Evolutionary conservation across 495 filamentous ascomycete species (phyloP), one percentile per base, ranked within the genome.

Genomic region (Penicillium pancosmium): DNA sequence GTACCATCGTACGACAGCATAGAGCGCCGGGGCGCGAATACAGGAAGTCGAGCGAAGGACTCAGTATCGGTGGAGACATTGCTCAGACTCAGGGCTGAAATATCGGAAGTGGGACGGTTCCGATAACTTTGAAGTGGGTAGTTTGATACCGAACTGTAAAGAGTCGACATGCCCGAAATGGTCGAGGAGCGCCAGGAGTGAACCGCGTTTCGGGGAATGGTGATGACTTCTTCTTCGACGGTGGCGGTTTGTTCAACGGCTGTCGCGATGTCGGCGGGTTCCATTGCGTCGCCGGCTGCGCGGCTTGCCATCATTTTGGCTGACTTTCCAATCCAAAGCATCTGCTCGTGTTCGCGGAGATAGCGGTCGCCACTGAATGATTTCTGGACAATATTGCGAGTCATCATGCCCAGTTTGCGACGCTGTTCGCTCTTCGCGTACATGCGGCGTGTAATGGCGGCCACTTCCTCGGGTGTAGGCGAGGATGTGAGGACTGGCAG

Each of bases 261-360:
- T 0, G 66, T 57, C 50, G 67, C 63, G 27, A 73, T 57, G 41
- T 73, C 69, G 0, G 61, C 48, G 0, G 67, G 70, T 44, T 74
- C 74, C 36, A 60, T 62, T 7, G 61, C 54, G 31, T 64, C 60
- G 38, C 64, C 73, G 11, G 62, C 66, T 8, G 60, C 57, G 13
- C 72, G 68, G 19, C 55, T 72, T 40, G 72, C 69, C 70, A 76
- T 78, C 57, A 72, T 65, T 50, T 77, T 77, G 23, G 64, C 63
- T 8, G 71, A 69, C 66, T 86, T 86, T 35, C 81, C 81, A 35
- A 86, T 80, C 85, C 85, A 88, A 19, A 86, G 80, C 85, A 87
- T 87, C 66, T 88, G 86, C 66, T 88, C 86, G 64, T 88, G 86
- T 66, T 88, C 86, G 25, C 86, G 78, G 13, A 88, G 78, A 59